phyloP scores from a whole-genome alignment of 169 alveolate genomes.

The Eimeria nieschulzi region DNA sequence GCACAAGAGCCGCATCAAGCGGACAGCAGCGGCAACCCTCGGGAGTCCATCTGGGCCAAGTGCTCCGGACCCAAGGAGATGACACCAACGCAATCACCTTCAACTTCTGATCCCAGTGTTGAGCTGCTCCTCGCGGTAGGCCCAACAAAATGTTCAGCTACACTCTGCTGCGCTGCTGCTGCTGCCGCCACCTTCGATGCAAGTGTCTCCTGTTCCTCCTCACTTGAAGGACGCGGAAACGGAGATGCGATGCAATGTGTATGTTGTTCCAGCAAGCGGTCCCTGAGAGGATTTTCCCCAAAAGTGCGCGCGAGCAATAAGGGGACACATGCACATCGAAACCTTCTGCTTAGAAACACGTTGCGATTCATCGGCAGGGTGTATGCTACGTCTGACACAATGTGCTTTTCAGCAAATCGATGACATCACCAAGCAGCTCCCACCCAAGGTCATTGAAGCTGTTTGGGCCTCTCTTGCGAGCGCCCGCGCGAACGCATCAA shows the following conservation, averaged over 20 bases:
- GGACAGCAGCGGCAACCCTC: not conserved
- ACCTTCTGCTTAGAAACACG: not conserved
- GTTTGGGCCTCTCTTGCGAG: slow-evolving; percentile 53
- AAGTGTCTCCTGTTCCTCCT: no score
- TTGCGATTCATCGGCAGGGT: not conserved
- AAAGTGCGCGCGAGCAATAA: no score
- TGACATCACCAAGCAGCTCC: slow-evolving; percentile 65
- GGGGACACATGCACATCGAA: no score
- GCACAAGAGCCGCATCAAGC: not conserved
- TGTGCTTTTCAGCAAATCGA: slow-evolving; percentile 41
- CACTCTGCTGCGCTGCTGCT: slow-evolving; percentile 22
- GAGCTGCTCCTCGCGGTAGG: slow-evolving; percentile 50
- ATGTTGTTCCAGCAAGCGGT: no score
- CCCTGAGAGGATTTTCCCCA: no score
- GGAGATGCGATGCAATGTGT: no score
- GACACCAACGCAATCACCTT: not conserved
- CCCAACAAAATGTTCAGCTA: not conserved
- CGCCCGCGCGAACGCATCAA: slow-evolving; percentile 37
- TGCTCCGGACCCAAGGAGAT: no score
- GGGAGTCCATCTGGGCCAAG: not conserved
- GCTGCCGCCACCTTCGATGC: slow-evolving; percentile 8
- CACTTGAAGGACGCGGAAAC: no score
- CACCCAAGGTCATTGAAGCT: slow-evolving; percentile 55
- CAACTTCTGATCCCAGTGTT: slow-evolving; percentile 35
- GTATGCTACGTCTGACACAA: not conserved